Percentiles rank a stretch among this genome's conserved stretches.
Conservation (phyloP, 768 basidiomycete species). For the Mycena albidolilacea region DNA sequence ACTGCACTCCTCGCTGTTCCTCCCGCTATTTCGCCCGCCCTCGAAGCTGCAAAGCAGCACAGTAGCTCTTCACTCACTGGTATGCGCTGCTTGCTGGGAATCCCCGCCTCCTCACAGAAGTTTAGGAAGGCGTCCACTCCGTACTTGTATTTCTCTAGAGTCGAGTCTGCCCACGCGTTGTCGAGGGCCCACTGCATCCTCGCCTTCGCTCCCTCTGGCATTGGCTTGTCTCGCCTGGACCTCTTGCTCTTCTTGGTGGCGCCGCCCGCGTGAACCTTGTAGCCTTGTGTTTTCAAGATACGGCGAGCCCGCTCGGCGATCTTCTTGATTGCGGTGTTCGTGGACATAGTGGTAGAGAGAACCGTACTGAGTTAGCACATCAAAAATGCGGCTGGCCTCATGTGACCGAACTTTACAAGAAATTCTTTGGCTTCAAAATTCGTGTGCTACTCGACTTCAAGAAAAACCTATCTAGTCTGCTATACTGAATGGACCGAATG, state of each 20-base stretch:
- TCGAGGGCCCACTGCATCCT: not conserved
- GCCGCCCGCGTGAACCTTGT: not conserved
- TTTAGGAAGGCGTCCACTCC: conserved; percentile 2
- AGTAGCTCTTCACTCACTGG: conserved; percentile 29
- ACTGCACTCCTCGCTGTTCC: not conserved
- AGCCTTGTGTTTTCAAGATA: no score
- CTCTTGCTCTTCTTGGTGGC: not conserved
- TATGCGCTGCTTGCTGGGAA: not conserved
- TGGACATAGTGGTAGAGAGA: no score
- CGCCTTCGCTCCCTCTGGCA: not conserved
- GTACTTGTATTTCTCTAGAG: conserved; percentile 1
- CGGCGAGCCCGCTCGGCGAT: no score
- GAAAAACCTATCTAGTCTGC: not conserved
- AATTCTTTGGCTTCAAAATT: no score
- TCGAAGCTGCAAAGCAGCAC: conserved; percentile 29
- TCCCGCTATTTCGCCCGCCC: not conserved
- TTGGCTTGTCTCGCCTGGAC: not conserved
- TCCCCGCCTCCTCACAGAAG: conserved; percentile 26
- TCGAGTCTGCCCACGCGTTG: conserved; percentile 30
- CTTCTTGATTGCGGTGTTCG: no score
- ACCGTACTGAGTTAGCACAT: no score
- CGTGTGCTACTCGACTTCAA: no score
- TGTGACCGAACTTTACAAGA: no score
- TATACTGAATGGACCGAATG: not conserved
- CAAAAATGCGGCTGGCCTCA: no score